A percentile compares a stretch with the other conserved stretches of the same genome.
Evolutionary conservation across 2,329 filamentous ascomycete species (phyloP).

Genomic region (Alternaria arbusti): DNA sequence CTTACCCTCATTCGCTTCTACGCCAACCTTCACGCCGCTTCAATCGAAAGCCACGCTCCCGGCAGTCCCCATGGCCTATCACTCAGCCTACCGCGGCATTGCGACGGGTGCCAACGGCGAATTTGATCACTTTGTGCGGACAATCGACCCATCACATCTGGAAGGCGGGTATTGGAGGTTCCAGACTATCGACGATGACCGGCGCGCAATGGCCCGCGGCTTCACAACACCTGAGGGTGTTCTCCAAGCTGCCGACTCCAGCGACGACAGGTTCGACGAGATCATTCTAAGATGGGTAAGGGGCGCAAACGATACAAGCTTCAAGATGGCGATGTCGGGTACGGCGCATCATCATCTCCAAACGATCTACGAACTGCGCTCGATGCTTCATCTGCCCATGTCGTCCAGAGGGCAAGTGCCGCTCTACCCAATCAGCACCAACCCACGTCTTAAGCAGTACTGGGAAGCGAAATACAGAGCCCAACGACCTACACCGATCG

Average conservation of each 20-base stretch:
- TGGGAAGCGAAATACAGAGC: slow-evolving; percentile 1
- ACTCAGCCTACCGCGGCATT: slow-evolving; percentile 13
- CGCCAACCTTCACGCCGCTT: background rate
- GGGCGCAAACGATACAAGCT: slow-evolving; percentile 8
- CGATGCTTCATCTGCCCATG: slow-evolving; percentile 12
- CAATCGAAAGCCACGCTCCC: background rate
- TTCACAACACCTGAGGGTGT: slow-evolving; percentile 21
- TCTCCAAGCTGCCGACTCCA: slow-evolving; percentile 15
- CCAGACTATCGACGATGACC: slow-evolving; percentile 15
- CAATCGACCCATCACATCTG: slow-evolving; percentile 1
- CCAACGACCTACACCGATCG: background rate
- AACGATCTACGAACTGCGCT: slow-evolving; percentile 19
- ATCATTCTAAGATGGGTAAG: slow-evolving; percentile 26
- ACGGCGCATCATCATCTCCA: slow-evolving; percentile 16
- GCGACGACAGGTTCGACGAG: slow-evolving; percentile 11
- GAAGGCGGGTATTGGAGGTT: slow-evolving; percentile 27
- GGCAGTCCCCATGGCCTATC: slow-evolving; percentile 1
- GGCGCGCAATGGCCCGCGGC: slow-evolving; percentile 16
- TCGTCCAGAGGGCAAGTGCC: slow-evolving; percentile 20
- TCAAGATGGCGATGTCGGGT: slow-evolving; percentile 5
- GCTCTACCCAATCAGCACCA: slow-evolving; percentile 13
- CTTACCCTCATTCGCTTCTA: background rate
- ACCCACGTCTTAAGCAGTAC: slow-evolving; percentile 7
- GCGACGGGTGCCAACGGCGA: slow-evolving; percentile 3
- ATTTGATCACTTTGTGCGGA: slow-evolving; percentile 16